These are phyloP conservation scores for Venturia pyrina DNA, from an alignment of 2,329 filamentous ascomycete species.

Conservation along the genomic window DNA sequence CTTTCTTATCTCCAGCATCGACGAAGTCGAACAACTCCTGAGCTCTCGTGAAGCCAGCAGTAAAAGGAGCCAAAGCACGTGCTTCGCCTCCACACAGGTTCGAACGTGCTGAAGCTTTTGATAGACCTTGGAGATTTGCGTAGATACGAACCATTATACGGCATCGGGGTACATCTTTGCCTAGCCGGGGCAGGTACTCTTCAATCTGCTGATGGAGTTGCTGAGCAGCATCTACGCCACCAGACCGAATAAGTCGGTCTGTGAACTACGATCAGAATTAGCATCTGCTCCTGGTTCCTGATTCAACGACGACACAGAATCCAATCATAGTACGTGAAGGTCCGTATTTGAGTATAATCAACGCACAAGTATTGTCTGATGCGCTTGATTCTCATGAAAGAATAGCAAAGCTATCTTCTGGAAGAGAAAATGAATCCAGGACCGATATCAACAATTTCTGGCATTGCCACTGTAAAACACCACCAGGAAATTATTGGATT, in stretches of 20 bases:
- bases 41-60: conserved; percentile 46
- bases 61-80: conserved; percentile 45
- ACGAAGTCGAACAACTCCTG: conserved; percentile 51
- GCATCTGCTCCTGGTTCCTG: too few relatives aligned
- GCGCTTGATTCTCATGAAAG: too few relatives aligned
- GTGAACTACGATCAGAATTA: conserved; percentile 27
- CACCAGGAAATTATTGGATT: too few relatives aligned
- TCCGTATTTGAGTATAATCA: too few relatives aligned
- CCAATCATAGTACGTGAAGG: too few relatives aligned
- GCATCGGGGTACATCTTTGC: conserved; percentile 39
- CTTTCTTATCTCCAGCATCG: conserved; percentile 51
- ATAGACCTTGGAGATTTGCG: conserved; percentile 45
- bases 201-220: conserved; percentile 43
- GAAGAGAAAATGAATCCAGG: too few relatives aligned
- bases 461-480: too few relatives aligned
- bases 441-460: too few relatives aligned
- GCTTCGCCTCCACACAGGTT: conserved; percentile 45
- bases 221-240: conserved; percentile 46
- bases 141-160: conserved; percentile 47
- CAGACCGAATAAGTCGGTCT: conserved; percentile 39
- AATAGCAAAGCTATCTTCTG: too few relatives aligned
- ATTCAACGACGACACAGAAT: too few relatives aligned
- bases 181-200: conserved; percentile 33
- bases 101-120: conserved; percentile 38
- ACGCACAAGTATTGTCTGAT: too few relatives aligned